Evolutionary conservation across 495 filamentous ascomycete species (phyloP), one percentile per base, ranked within the genome.

Genomic region (Tuber melanosporum): DNA sequence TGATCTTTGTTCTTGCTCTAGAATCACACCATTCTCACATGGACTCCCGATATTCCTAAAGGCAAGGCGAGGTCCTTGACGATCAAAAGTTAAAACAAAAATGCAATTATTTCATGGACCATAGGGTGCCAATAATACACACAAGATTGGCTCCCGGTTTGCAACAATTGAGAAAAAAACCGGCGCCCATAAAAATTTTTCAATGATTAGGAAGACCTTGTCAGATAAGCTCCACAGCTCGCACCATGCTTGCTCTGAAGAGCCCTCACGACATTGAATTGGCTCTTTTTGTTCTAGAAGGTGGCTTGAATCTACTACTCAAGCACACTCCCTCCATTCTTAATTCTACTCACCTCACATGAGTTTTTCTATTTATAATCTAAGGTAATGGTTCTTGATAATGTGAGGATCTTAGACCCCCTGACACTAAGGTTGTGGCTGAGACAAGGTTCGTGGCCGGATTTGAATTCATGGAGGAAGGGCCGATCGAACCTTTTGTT

Each of bases 301-400:
- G 10, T 62, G 22, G 10, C 2, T 2, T 62, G 3, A 10, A 4
- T 26, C 52, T 32, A 10, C 22, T 8, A n/a, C 22, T 10, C 52
- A 32, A 26, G n/a, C 9, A 14, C 52, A 5, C 49, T 57, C 22
- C 22, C 20, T 22, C 10, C 52, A 5, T n/a, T 14, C 22, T 4
- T 10, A 12, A 14, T 62, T 26, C 3, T 1, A 62, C 52, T 14
- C 10, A 14, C 8, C n/a, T 62, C 10, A 26, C 52, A 12, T 2
- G n/a, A 26, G 10, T 26, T 14, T 26, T 62, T 62, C 52, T 26
- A 62, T 12, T 26, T 8, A 32, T 62, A 62, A 14, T 10, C 14
- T 3, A 4, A 14, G 10, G n/a, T 26, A 0, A 26, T 1, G 2
- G 22, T n/a, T 7, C n/a, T 26, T 6, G 22, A 1, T 3, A 9